Base-by-base conservation (phyloP, 352 stramenopile species). In the Detonula confervacea region DNA sequence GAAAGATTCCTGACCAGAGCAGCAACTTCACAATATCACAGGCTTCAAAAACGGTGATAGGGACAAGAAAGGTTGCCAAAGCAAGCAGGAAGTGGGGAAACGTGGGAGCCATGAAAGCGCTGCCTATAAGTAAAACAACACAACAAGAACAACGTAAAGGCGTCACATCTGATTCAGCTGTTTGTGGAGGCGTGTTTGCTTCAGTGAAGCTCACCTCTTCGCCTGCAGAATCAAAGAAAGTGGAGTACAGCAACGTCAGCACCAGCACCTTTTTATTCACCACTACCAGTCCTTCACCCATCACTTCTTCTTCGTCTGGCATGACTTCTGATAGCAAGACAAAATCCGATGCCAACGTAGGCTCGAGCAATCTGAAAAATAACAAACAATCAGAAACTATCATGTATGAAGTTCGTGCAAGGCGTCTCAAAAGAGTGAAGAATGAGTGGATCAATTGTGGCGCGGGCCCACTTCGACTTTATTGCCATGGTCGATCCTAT, bases 301-400 rank as follows among this genome's bases (percentile, higher is more conserved):
- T 49, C 7, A 35, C 27, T 20, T 16, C 22, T 60, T 68, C 69
- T 65, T 68, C 69, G 11, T 66, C 54, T 78, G 51, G 47, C 63
- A 22, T 29, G 3, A 39, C 25, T 7, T 27, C 18, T 49, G 22
- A n/a, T 5, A 25, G 16, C 30, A 61, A 62, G 49, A 57, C 54
- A 33, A 56, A 77, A 42, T 33, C 46, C n/a, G 62, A 37, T 54
- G 46, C 54, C 20, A 66, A 64, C 37, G 29, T 62, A 55, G 46
- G n/a, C n/a, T n/a, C n/a, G n/a, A n/a, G n/a, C n/a, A n/a, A n/a
- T n/a, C 71, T 9, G 46, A 60, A 57, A 24, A 78, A 46, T 51
- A 78, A 54, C 42, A 79, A 59, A 67, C 47, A 16, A 22, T 51
- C 61, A 25, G 61, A 79, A 54, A 46, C 67, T 52, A n/a, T 67